Evolutionary conservation across 140 eudicot genomes (phyloP).

Genomic region (Flaveria floridana): DNA sequence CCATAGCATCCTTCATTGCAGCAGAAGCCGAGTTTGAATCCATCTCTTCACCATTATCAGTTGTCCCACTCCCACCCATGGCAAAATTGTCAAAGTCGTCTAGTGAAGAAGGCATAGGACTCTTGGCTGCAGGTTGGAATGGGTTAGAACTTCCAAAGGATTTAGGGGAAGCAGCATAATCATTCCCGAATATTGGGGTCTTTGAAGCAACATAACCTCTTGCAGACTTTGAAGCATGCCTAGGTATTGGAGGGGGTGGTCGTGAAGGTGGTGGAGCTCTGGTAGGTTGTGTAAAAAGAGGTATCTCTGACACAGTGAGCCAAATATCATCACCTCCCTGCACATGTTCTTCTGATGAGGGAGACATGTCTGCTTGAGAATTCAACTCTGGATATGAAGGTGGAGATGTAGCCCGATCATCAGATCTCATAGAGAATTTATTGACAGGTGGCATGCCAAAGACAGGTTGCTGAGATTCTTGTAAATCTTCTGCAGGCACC

Average conservation of each 20-base stretch:
- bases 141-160: conserved; percentile 52
- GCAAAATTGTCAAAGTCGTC: conserved; percentile 77
- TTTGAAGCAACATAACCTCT: conserved; percentile 44
- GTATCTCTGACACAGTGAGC: conserved; percentile 89
- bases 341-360: conserved; percentile 44
- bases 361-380: too few species aligned
- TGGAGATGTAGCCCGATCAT: conserved; percentile 51
- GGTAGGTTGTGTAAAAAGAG: conserved; percentile 85
- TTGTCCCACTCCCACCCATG: conserved; percentile 46
- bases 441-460: conserved; percentile 51
- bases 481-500: conserved; percentile 33
- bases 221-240: conserved; percentile 55
- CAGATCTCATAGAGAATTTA: conserved; percentile 20
- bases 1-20: conserved; percentile 98
- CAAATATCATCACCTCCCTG: conserved; percentile 67
- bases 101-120: conserved; percentile 49
- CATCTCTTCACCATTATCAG: conserved; percentile 44
- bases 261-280: conserved; percentile 94
- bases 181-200: conserved; percentile 44
- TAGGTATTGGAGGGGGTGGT: conserved; percentile 89
- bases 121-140: conserved; percentile 37
- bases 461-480: conserved; percentile 48
- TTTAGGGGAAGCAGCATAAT: conserved; percentile 37
- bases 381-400: conserved; percentile 40
- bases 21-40: conserved; percentile 71